Conservation (phyloP, 768 basidiomycete species). For the Termitomyces sp. region DNA sequence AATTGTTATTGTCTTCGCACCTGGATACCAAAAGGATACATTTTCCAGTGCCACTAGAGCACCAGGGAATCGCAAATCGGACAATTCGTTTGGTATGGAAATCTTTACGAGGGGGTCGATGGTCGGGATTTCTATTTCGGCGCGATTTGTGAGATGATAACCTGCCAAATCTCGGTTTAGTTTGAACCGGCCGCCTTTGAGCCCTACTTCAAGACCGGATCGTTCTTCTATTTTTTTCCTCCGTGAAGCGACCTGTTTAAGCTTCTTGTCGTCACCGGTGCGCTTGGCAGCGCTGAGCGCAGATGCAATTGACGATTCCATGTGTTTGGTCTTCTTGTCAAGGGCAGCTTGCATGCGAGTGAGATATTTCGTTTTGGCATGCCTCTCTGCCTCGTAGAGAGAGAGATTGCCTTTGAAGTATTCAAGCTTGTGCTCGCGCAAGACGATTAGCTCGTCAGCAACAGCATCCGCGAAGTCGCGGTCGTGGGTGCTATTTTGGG, state of each 20-base stretch:
- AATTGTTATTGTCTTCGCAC: conserved; percentile 14
- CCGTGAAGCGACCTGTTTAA: conserved; percentile 45
- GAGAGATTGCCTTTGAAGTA: conserved; percentile 56
- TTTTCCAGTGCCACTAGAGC: conserved; percentile 18
- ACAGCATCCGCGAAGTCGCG: conserved; percentile 55
- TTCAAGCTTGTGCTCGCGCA: conserved; percentile 44
- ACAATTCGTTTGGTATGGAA: conserved; percentile 19
- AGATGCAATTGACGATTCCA: conserved; percentile 50
- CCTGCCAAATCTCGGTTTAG: conserved; percentile 47
- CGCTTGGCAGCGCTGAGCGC: conserved; percentile 45
- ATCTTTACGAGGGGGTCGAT: conserved; percentile 30
- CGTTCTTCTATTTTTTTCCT: conserved; percentile 50
- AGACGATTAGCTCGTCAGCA: conserved; percentile 55
- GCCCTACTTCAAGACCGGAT: conserved; percentile 29
- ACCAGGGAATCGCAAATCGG: conserved; percentile 22
- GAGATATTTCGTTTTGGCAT: conserved; percentile 39
- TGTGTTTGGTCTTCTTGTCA: conserved; percentile 31
- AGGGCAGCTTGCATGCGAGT: conserved; percentile 36
- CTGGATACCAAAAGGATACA: conserved; percentile 18
- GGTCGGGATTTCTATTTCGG: conserved; percentile 32
- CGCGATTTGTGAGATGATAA: conserved; percentile 31
- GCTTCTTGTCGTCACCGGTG: conserved; percentile 57
- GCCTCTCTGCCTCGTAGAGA: conserved; percentile 39
- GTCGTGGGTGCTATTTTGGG: conserved; percentile 43
- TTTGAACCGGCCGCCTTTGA: conserved; percentile 46